Percentiles rank a stretch among this genome's conserved stretches.
Conservation (phyloP, 2,329 filamentous ascomycete genomes). For the Scedosporium boydii region DNA sequence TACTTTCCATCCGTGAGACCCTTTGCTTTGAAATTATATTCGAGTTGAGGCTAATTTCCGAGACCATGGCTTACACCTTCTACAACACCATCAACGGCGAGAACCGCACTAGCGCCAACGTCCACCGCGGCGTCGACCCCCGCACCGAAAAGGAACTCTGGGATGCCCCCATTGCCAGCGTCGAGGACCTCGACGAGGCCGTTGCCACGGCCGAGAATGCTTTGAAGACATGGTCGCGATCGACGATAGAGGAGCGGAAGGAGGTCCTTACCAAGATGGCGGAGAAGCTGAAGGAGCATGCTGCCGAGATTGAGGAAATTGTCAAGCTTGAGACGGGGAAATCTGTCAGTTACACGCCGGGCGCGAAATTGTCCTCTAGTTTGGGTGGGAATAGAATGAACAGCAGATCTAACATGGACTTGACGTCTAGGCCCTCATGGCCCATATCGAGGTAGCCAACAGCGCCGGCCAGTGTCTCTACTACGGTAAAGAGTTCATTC, state of each 20-base stretch:
- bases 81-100: constrained; percentile 1
- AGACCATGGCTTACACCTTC: not conserved
- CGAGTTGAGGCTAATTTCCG: not conserved
- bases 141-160: constrained; percentile 22
- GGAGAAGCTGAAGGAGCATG: constrained; percentile 28
- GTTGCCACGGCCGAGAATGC: constrained; percentile 17
- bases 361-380: not conserved
- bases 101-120: not conserved
- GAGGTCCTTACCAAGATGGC: constrained; percentile 19
- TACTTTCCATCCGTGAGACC: too few relatives aligned
- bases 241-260: constrained; percentile 17
- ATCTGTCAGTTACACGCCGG: constrained; percentile 9
- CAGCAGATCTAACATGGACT: not conserved
- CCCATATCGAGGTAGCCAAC: not conserved
- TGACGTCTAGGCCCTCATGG: not conserved
- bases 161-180: constrained; percentile 18
- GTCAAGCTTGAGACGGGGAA: constrained; percentile 15
- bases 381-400: not conserved
- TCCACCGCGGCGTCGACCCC: constrained; percentile 15
- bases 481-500: not conserved
- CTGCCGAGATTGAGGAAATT: constrained; percentile 6
- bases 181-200: constrained; percentile 20
- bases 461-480: not conserved
- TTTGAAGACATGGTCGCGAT: constrained; percentile 19
- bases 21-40: not conserved